Percentiles rank a stretch among this genome's conserved stretches.
These are phyloP conservation scores for Diaporthe vexans DNA, from an alignment of 2,329 filamentous ascomycete genomes.

Conservation along the genomic window DNA sequence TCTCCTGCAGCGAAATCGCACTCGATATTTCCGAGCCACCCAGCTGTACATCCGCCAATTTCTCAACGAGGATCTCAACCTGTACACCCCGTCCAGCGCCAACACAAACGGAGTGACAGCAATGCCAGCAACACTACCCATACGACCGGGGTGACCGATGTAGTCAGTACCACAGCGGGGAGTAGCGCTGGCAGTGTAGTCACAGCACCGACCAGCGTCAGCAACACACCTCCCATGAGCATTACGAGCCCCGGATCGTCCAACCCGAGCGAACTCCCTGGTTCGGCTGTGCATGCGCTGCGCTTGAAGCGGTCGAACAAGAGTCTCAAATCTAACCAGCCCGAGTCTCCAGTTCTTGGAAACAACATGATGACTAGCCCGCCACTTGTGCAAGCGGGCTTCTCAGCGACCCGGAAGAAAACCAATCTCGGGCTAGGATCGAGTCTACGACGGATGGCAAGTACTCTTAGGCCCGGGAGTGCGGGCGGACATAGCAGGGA, in stretches of 20 bases:
- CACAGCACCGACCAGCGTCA: conserved; percentile 31
- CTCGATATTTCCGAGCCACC: conserved; percentile 38
- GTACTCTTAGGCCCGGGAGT: conserved; percentile 38
- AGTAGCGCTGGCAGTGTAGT: conserved; percentile 26
- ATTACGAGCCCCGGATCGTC: conserved; percentile 32
- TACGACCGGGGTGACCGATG: conserved; percentile 26
- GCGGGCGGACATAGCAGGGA: conserved; percentile 26
- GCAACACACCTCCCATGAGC: conserved; percentile 36
- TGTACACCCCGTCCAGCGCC: not conserved
- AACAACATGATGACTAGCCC: conserved; percentile 38
- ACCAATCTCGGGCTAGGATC: conserved; percentile 38
- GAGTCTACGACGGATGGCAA: conserved; percentile 39
- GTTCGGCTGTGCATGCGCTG: conserved; percentile 27
- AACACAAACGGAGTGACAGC: conserved; percentile 35
- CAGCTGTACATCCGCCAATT: conserved; percentile 38
- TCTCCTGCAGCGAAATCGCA: conserved; percentile 28
- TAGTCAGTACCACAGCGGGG: not conserved
- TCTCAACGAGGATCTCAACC: not conserved
- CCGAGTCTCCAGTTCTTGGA: conserved; percentile 40
- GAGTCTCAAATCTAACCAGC: conserved; percentile 36
- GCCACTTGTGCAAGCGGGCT: conserved; percentile 40
- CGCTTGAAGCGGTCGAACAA: conserved; percentile 35
- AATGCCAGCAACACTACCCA: conserved; percentile 37
- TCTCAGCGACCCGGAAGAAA: conserved; percentile 40
- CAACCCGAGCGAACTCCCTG: conserved; percentile 37